phyloP scores from a whole-genome alignment of 169 alveolate genomes.

The Cryptosporidium tyzzeri region DNA sequence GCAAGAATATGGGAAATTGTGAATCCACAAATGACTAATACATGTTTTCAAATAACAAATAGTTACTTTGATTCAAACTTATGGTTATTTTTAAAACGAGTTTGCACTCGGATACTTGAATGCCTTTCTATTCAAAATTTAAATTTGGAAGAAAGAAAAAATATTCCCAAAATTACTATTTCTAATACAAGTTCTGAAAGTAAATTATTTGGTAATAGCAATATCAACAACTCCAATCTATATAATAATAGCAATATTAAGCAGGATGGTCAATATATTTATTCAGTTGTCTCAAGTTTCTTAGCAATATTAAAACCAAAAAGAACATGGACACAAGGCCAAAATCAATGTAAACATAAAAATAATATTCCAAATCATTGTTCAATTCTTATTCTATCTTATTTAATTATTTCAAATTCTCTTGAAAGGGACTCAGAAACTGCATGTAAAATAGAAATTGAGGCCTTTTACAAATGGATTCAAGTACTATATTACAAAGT shows the following conservation, averaged over 20 bases:
- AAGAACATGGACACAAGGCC: slow-evolving; percentile 45
- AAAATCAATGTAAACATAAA: not conserved
- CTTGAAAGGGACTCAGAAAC: slow-evolving; percentile 1
- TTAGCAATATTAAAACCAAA: slow-evolving; percentile 44
- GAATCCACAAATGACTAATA: slow-evolving; percentile 34
- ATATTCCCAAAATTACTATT: not conserved
- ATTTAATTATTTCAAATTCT: slow-evolving; percentile 11
- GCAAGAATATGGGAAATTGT: slow-evolving; percentile 22
- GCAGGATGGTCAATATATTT: slow-evolving; percentile 50
- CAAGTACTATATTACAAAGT: slow-evolving; percentile 6
- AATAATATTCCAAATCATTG: not conserved
- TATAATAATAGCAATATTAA: not conserved
- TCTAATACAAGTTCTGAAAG: not conserved
- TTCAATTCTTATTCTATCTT: slow-evolving; percentile 17
- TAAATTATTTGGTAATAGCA: not conserved
- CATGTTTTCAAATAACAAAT: slow-evolving; percentile 38
- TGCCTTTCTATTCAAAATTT: slow-evolving; percentile 36
- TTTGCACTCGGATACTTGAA: slow-evolving; percentile 6
- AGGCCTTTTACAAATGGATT: slow-evolving; percentile 22
- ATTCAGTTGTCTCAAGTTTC: slow-evolving; percentile 63
- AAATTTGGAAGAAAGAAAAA: slow-evolving; percentile 19
- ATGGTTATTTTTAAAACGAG: slow-evolving; percentile 22
- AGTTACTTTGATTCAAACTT: slow-evolving; percentile 6
- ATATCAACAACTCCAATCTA: too few relatives aligned
- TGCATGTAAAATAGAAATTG: slow-evolving; percentile 5